Base-by-base conservation (phyloP, 1,139 yeast species). In the Geotrichum siamense region DNA sequence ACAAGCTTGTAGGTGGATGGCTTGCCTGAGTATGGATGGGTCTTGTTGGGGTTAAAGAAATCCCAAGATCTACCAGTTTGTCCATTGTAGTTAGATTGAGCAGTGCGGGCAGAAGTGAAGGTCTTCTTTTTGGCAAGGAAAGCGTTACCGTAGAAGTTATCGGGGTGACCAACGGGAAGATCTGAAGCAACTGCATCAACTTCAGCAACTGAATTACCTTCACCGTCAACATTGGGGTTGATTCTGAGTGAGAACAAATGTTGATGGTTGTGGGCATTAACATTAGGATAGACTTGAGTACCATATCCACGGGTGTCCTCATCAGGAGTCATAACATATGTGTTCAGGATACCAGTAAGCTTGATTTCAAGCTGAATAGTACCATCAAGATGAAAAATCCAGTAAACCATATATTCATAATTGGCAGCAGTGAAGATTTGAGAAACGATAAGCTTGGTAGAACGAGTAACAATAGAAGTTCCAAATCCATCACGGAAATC, bases 361-460 rank as follows among this genome's bases (percentile, higher is more conserved):
- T 83, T 79, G 54, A 83, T 70, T 61, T 82, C 93, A 55, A 82
- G 72, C 63, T 79, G 79, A 62, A 82, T 80, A 39, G 87, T 78
- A 58, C 89, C 93, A 63, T 82, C 93, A 66, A 81, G 89, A 70
- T 82, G 76, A 64, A 82, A 79, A 51, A 72, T 76, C 87, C 87
- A 82, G 71, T 82, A 82, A 59, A 82, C 71, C 65, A 87, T 79
- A 68, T 82, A 82, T 67, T 83, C 93, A 63, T 82, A 82, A 70
- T 82, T 82, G 38, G 89, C 86, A 56, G 91, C 91, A 39, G 93
- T 82, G 65, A 82, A 82, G 60, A 82, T 79, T 65, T 82, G 91
- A 21, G 89, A 80, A 47, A 82, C 67, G 51, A 82, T 74, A 62
- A 82, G 74, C 63, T 75, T 78, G 55, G 82, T 79, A 47, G 85